A percentile compares a stretch with the other conserved stretches of the same genome.
Conservation (phyloP, 495 filamentous ascomycete species). For the Neurospora hispaniola region DNA sequence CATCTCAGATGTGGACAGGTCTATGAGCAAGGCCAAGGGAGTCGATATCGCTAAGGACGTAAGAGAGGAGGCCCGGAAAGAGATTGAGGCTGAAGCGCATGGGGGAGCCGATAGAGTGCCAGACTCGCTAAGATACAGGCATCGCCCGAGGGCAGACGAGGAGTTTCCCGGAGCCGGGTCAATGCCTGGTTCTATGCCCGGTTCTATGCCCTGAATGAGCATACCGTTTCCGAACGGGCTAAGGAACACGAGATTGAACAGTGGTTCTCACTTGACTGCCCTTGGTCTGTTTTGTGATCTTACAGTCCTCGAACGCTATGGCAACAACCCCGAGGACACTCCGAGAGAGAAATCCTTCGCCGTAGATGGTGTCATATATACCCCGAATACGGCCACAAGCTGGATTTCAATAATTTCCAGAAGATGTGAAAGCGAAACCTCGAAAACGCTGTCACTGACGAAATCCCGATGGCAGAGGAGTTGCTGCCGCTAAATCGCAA, state of each 20-base stretch:
- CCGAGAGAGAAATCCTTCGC: neutral
- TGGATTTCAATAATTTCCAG: too few species aligned
- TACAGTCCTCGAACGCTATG: neutral
- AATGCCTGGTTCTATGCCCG: constrained; percentile 24
- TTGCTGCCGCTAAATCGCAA: neutral
- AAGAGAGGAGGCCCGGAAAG: constrained; percentile 35
- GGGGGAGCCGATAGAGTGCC: constrained; percentile 23
- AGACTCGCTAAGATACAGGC: constrained; percentile 28
- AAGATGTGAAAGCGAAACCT: neutral
- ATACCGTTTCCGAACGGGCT: neutral
- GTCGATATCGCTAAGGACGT: constrained; percentile 37
- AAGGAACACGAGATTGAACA: neutral
- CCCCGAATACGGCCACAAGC: neutral
- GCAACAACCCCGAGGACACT: neutral
- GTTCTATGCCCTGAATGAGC: constrained; percentile 1
- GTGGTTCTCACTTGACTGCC: neutral
- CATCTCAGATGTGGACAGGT: constrained; percentile 29
- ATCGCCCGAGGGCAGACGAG: constrained; percentile 24
- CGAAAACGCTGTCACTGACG: neutral
- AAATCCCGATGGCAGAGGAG: neutral
- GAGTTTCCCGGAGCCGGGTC: constrained; percentile 23
- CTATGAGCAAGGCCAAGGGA: constrained; percentile 34
- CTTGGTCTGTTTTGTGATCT: neutral
- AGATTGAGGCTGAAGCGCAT: constrained; percentile 33
- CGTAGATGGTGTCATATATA: neutral